Base-by-base conservation (phyloP, 768 basidiomycete species). In the Suillus discolor region DNA sequence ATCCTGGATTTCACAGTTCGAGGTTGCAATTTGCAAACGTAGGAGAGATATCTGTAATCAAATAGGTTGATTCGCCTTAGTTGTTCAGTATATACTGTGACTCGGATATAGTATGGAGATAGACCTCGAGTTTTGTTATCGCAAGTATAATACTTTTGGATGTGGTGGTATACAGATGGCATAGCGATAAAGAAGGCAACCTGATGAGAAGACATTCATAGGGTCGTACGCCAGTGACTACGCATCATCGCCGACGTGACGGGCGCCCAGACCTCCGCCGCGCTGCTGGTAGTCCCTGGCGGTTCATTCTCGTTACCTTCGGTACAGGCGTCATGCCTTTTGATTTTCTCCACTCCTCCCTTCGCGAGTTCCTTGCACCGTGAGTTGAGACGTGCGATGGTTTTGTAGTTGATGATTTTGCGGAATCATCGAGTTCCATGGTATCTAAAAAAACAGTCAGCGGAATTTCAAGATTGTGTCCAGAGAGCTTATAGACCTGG, bases 311-410 rank as follows among this genome's bases (percentile, higher is more conserved):
- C 47, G 74, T 80, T 11, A 82, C 74, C 66, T 80, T 81, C 9
- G 85, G 81, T 68, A 84, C 74, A 31, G 87, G 77, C 9, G 80
- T 72, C 76, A 92, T 72, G 38, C 94, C 94, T 74, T 94, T 96
- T 28, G 93, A 89, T 64, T 79, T 79, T 73, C 93, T 81, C 94
- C 94, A 96, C 69, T 87, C 82, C 74, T 94, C 94, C 68, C 92
- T 83, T 66, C 94, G 81, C 57, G 92, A 91, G 60, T 83, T 81
- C 39, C 93, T 87, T 3, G 89, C 85, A 15, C 94, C 94, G 71
- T 95, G 92, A 3, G 94, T 96, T 11, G 94, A 95, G 67, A 95
- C 82, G 25, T 73, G 75, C 59, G 74, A 74, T 5, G 78, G 61
- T 65, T 70, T 69, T 55, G 76, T 69, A 54, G 76, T 76, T 31